These are phyloP conservation scores for Guillardia theta DNA, from an alignment of 78 protist genomes.

Conservation along the genomic window DNA sequence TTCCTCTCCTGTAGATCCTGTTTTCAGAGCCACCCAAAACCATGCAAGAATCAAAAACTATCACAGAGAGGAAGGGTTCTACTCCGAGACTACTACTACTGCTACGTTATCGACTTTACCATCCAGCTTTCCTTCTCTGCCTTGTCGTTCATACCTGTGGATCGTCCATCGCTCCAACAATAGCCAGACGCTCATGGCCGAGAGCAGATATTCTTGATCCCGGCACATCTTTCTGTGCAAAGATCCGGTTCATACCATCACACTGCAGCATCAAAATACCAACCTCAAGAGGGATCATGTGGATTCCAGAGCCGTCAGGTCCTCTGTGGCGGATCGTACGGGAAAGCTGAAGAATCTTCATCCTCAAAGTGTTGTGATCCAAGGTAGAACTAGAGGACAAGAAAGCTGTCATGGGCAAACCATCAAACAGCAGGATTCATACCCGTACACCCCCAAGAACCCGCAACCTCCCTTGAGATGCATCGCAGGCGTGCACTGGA, in stretches of 20 bases:
- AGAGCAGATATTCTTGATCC: neutral
- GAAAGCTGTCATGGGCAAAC: neutral
- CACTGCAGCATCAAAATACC: neutral
- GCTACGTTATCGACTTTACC: no score
- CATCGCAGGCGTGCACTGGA: no score
- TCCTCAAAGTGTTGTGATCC: neutral
- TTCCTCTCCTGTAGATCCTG: neutral
- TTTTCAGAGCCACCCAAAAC: no score
- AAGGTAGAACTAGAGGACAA: neutral
- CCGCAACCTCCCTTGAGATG: conserved; percentile 11
- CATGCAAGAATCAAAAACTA: no score
- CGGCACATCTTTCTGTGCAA: neutral
- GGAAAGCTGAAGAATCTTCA: neutral
- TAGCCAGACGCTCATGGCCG: conserved; percentile 33
- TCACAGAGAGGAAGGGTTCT: no score
- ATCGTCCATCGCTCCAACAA: neutral
- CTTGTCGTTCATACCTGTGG: no score
- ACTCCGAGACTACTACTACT: no score
- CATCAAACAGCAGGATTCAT: neutral
- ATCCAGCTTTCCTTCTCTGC: no score
- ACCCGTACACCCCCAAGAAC: neutral
- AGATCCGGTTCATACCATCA: neutral
- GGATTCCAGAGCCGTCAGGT: conserved; percentile 23
- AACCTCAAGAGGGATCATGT: neutral
- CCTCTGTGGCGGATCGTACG: conserved; percentile 17